Conservation (phyloP, 495 filamentous ascomycete species). For the Penicillium salamii region DNA sequence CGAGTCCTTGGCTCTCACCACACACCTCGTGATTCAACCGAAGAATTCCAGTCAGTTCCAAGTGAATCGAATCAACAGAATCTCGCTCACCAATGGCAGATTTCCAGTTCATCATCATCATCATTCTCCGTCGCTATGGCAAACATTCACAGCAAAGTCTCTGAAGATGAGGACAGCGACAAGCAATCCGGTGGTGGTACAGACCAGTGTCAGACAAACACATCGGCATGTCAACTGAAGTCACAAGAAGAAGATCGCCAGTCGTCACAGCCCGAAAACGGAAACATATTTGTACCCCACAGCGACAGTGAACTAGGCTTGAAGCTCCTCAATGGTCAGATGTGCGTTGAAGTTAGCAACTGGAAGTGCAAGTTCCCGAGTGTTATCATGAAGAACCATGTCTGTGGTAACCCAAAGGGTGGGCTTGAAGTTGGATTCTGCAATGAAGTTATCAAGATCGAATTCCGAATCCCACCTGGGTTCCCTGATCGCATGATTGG, state of each 20-base stretch:
- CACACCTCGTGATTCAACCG: not conserved
- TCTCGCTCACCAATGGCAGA: no score
- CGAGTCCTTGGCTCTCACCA: not conserved
- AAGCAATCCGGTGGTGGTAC: no score
- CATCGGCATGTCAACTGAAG: no score
- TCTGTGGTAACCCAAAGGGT: not conserved
- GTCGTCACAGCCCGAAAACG: no score
- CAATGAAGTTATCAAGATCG: not conserved
- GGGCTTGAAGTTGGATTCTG: not conserved
- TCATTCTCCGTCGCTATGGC: not conserved
- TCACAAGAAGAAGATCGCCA: no score
- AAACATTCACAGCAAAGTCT: not conserved
- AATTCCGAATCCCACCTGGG: not conserved
- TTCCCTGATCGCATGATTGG: not conserved
- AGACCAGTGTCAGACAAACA: no score
- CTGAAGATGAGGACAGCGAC: not conserved
- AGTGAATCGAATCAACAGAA: no score
- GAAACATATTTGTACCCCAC: not conserved
- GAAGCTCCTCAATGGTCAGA: not conserved
- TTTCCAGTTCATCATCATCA: not conserved
- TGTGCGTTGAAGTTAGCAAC: not conserved
- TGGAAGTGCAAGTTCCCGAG: not conserved
- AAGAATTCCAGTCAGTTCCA: no score
- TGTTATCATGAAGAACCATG: not conserved
- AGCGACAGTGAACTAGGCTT: not conserved